Evolutionary conservation across 202 grass and related monocot species (phyloP).

Genomic region (Schoenoplectus tabernaemontani): DNA sequence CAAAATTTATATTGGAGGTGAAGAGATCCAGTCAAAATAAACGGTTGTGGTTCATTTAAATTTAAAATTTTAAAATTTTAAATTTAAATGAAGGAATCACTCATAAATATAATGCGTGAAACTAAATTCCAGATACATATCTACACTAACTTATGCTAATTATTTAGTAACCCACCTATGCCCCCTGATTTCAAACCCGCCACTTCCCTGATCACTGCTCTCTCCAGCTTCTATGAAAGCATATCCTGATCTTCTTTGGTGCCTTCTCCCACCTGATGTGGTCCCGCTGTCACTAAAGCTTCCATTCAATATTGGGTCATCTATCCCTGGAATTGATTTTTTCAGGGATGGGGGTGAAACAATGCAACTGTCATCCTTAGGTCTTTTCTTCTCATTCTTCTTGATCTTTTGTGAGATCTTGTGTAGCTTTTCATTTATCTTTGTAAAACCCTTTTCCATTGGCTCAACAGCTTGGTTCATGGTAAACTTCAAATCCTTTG

Average conservation of each 20-base stretch:
- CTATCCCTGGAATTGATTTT: conserved; percentile 64
- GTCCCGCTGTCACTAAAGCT: conserved; percentile 52
- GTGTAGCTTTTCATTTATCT: conserved; percentile 69
- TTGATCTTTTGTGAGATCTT: conserved; percentile 86
- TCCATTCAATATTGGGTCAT: conserved; percentile 72
- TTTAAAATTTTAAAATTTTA: too few relatives aligned
- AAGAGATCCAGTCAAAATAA: too few relatives aligned
- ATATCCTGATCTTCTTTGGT: conserved; percentile 47
- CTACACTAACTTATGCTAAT: background rate
- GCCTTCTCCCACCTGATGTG: conserved; percentile 40
- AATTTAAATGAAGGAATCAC: too few relatives aligned
- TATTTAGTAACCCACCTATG: conserved; percentile 56
- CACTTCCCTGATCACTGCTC: conserved; percentile 48
- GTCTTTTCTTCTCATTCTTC: conserved; percentile 61
- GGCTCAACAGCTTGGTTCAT: conserved; percentile 82
- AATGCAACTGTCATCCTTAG: conserved; percentile 69
- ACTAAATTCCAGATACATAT: background rate
- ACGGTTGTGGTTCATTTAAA: too few relatives aligned
- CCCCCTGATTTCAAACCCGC: conserved; percentile 51
- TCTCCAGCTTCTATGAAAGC: conserved; percentile 46
- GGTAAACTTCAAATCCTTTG: conserved; percentile 97
- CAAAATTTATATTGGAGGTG: too few relatives aligned
- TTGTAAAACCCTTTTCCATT: conserved; percentile 38
- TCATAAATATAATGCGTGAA: too few relatives aligned
- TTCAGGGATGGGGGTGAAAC: conserved; percentile 33